These are phyloP conservation scores for Bryoglossum gracile DNA, from an alignment of 495 filamentous ascomycete genomes.

Conservation along the genomic window DNA sequence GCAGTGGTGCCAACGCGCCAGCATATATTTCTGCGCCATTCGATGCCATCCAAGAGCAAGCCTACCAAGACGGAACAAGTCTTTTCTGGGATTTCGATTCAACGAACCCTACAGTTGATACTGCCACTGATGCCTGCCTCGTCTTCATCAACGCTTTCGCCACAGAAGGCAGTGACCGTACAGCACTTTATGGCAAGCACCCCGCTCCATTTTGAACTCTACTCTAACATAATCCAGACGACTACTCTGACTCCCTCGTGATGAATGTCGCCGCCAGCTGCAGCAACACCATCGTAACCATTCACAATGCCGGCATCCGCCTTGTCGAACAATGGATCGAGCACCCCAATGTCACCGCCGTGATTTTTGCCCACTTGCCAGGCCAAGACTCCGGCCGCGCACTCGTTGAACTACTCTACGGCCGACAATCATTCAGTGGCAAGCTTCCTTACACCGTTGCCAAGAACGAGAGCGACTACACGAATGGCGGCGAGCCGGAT, in stretches of 20 bases:
- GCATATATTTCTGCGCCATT: constrained; percentile 41
- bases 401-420: constrained; percentile 52
- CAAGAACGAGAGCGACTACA: constrained; percentile 54
- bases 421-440: constrained; percentile 50
- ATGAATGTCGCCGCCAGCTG: constrained; percentile 47
- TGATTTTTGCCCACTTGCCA: constrained; percentile 54
- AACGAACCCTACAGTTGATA: constrained; percentile 34
- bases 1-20: constrained; percentile 14
- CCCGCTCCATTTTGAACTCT: constrained; percentile 16
- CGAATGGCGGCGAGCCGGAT: constrained; percentile 28
- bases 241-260: constrained; percentile 50
- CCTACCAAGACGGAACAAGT: constrained; percentile 48
- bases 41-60: constrained; percentile 47
- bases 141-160: constrained; percentile 57
- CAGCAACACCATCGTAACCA: constrained; percentile 55
- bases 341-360: constrained; percentile 55
- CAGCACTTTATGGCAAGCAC: constrained; percentile 36
- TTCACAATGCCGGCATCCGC: constrained; percentile 52
- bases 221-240: constrained; percentile 40
- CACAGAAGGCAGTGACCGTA: constrained; percentile 45
- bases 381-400: constrained; percentile 54
- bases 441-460: constrained; percentile 70
- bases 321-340: constrained; percentile 52
- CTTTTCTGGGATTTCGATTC: constrained; percentile 39
- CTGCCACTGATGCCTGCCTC: constrained; percentile 56